Conservation (phyloP, 345 rosid genomes). For the Linum tenue region DNA sequence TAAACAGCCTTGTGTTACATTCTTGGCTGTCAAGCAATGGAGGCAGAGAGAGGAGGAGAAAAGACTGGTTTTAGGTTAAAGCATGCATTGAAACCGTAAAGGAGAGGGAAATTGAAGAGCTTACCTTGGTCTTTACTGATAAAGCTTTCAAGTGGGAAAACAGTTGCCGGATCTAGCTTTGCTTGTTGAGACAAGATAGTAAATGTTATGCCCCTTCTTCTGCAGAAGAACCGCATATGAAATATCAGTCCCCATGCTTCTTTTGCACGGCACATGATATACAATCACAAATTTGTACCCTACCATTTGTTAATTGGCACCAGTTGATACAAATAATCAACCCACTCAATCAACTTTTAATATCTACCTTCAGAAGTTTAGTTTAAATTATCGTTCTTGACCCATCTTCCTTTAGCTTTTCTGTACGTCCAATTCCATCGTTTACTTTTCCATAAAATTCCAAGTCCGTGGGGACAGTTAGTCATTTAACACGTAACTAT, state of each 20-base stretch:
- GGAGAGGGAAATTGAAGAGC: neutral
- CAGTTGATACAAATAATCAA: neutral
- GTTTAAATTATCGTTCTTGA: neutral
- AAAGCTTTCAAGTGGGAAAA: slow-evolving; percentile 45
- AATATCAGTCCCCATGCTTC: neutral
- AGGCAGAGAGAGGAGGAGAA: slow-evolving; percentile 5
- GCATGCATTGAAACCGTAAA: neutral
- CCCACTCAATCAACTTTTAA: slow-evolving; percentile 3
- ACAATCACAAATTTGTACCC: neutral
- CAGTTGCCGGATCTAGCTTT: slow-evolving; percentile 30
- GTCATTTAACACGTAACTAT: neutral
- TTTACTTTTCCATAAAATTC: too few relatives aligned
- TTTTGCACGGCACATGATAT: neutral
- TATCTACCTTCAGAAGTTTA: neutral
- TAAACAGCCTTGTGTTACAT: neutral
- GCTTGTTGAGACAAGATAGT: slow-evolving; percentile 40
- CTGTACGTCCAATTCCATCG: neutral
- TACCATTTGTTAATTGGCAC: neutral
- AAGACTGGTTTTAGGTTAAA: neutral
- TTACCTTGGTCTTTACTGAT: slow-evolving; percentile 53
- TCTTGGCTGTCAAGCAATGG: neutral
- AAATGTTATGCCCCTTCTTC: slow-evolving; percentile 39
- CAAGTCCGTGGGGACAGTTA: neutral
- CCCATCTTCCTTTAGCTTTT: too few relatives aligned
- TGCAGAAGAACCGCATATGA: slow-evolving; percentile 20